Evolutionary conservation across 441 rosid genomes (phyloP), one percentile per base, ranked within the genome.

Genomic region (Adansonia gregorii): DNA sequence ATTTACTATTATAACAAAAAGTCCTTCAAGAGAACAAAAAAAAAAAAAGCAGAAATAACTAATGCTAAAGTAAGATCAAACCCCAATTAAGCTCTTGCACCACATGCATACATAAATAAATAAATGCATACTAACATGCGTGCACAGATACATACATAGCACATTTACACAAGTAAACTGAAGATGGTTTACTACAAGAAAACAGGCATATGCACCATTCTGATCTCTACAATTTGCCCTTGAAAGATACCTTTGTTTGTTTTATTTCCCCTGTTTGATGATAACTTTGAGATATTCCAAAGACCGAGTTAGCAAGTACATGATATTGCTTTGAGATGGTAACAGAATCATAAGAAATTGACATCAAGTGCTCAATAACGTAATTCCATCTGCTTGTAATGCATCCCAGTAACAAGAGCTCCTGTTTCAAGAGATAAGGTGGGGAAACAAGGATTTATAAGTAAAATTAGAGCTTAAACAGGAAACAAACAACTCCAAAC

Each of bases 371-470:
- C 81, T 89, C 90, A 66, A 94, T 79, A 72, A 91, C 58, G 60
- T 46, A 41, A 69, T 77, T 84, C 98, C 97, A 94, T 83, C 84
- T 88, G 73, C 82, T 84, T 66, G 83, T 73, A 67, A 88, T 60
- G 72, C 91, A 88, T 81, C 98, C 98, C 60, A 91, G 80, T 81
- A 94, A 84, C 86, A 94, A 41, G 63, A 94, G 87, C 85, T 94
- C 97, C 97, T 94, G 87, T 48, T 72, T 72, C 80, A 80, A 80
- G 41, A 64, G 3, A 46, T 73, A 70, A 61, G 72, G 39, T 10
- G 46, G 52, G 61, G 8, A 66, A 63, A 49, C 45, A 8, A 75
- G 49, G 74, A 45, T 45, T 73, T 74, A 48, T 31, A 2, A 0
- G 20, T 43, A 79, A 35, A 70, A 66, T 70, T 73, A 35, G 39